Evolutionary conservation across 768 basidiomycete genomes (phyloP), one percentile per base, ranked within the genome.

Genomic region (Daedalea quercina): DNA sequence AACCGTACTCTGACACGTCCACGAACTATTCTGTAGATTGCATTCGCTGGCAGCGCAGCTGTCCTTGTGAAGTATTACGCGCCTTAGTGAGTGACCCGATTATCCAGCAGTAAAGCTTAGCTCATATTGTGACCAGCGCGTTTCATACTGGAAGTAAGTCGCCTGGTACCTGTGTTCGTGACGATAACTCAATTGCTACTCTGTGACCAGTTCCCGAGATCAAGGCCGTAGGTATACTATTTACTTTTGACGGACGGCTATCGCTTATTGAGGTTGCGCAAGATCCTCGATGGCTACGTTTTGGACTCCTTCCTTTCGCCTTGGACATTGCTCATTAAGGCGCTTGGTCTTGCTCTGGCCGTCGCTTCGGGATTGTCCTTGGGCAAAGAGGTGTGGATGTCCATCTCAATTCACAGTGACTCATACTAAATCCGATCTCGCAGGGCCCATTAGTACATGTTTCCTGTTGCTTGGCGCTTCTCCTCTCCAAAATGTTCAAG

Each of bases 371-470:
- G 91, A 0, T 73, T 94, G 17, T 90, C 87, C 1, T 70, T 94
- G 23, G 90, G 90, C 20, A 92, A 92, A 70, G 90, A 92, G 74
- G 88, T 83, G 50, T 63, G 68, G 57, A 23, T 7, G 12, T 28
- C 4, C 11, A 17, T 20, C 9, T 26, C 13, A 8, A 28, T 15
- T 47, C 44, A 60, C 11, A 31, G 28, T 54, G 60, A 24, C 9
- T 56, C 54, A 43, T 20, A 23, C 35, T 25, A 15, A 25, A 20
- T 37, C 19, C 42, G 24, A 20, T 26, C 45, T 46, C 33, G 55
- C 34, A 85, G 82, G 91, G 90, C 0, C 91, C 90, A 3, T 70
- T 94, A 26, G 88, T 93, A 0, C 91, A 94, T 63, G 87, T 95
- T 50, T 76, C 87, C 2, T 87, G 85, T 53, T 92, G 90, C 65